Evolutionary conservation across 192 early-diverging fungal species (phyloP), one percentile per base, ranked within the genome.

Genomic region (Coemansia javaensis): DNA sequence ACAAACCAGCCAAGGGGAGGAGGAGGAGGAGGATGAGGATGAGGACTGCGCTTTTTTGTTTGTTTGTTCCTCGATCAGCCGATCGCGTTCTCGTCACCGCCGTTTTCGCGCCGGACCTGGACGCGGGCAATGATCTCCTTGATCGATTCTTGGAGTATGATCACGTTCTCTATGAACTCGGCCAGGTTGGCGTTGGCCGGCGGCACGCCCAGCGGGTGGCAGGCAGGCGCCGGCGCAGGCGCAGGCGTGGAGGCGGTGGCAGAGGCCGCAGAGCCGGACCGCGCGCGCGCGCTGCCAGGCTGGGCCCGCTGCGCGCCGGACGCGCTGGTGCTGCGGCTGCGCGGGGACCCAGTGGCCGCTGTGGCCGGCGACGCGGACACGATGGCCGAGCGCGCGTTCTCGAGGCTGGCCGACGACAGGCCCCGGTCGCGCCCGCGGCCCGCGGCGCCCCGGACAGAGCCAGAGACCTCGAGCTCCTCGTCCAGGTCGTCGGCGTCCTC

Each of bases 81-180:
- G 64, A 66, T 40, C 16, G 70, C 58, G 45, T 62, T 59, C 52
- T 82, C 78, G 58, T 89, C 87, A 33, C 85, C 81, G n/a, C 87
- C 85, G 31, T 84, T 66, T 59, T 82, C 83, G 50, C 85, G 74
- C 11, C 87, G 79, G 16, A 87, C 85, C 53, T 90, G 87, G 28
- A 94, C 69, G 12, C 88, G 72, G 14, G 90, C 87, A 8, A 93
- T 79, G 8, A 94, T 75, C 65, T 97, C 94, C 54, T 97, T 97
- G 32, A 89, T 85, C 14, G 85, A 83, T 64, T 97, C 94, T 46
- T 97, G 87, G 48, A 97, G 50, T 30, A 93, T 88, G 18, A 97
- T 84, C 20, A 91, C 88, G 68, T 97, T 97, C 43, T 90, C 91
- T 18, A 90, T 63, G 45, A 94, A 76, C 63, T 70, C 63, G 22